phyloP scores from a whole-genome alignment of 306 rosid species.

The Geum urbanum region DNA sequence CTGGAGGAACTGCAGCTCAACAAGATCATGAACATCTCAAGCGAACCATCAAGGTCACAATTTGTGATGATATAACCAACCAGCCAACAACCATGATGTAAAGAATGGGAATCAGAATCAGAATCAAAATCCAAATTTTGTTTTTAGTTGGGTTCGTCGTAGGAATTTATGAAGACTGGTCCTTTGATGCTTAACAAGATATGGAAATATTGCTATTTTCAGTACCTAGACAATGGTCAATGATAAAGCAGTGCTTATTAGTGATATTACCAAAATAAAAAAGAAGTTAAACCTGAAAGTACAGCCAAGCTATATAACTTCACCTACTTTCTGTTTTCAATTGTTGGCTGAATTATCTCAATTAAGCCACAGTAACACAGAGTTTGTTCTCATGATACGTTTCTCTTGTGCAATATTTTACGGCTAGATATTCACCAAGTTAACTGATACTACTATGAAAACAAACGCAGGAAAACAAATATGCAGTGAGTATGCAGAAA shows the following conservation, averaged over 20 bases:
- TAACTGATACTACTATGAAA: too few species aligned
- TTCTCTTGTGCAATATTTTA: too few species aligned
- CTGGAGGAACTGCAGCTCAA: background rate
- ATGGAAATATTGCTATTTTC: background rate
- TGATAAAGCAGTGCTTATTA: background rate
- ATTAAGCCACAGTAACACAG: too few species aligned
- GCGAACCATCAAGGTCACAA: background rate
- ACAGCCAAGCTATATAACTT: too few species aligned
- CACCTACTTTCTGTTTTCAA: too few species aligned
- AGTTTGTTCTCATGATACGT: too few species aligned
- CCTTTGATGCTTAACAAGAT: background rate
- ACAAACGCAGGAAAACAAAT: too few species aligned
- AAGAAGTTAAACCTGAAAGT: too few species aligned
- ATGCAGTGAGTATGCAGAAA: background rate
- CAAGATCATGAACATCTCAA: background rate
- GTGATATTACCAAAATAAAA: background rate
- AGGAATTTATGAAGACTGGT: background rate
- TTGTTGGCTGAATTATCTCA: too few species aligned
- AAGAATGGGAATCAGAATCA: background rate
- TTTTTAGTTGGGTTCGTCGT: background rate
- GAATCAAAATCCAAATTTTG: background rate
- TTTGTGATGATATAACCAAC: background rate
- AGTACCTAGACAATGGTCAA: background rate
- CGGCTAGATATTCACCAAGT: too few species aligned
- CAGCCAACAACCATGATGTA: background rate